These are phyloP conservation scores for Discostella stelligeroides DNA, from an alignment of 108 stramenopile species.

Conservation along the genomic window DNA sequence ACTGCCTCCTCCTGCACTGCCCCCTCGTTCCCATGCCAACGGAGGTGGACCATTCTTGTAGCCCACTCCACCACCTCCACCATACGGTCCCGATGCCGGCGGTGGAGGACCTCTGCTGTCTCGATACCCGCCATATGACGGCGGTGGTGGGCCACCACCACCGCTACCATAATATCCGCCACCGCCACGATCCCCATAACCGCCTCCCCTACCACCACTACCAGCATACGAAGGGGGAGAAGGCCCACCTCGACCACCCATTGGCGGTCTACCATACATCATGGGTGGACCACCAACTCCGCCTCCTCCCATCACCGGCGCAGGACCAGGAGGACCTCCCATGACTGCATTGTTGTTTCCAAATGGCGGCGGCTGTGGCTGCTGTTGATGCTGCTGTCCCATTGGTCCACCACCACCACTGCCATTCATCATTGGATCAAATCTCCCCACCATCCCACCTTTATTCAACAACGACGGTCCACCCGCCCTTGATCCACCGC, in stretches of 20 bases:
- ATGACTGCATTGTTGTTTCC: too few relatives aligned
- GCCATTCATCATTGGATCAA: slow-evolving; percentile 46
- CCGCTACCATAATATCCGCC: slow-evolving; percentile 14
- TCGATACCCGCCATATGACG: slow-evolving; percentile 7
- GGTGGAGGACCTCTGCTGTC: slow-evolving; percentile 10
- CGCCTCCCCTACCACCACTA: slow-evolving; percentile 34
- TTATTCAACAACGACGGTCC: slow-evolving; percentile 73
- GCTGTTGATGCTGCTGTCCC: slow-evolving; percentile 19
- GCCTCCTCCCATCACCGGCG: slow-evolving; percentile 20
- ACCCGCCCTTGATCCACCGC: slow-evolving; percentile 73
- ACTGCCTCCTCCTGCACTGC: slow-evolving; percentile 31
- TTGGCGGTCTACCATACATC: slow-evolving; percentile 16
- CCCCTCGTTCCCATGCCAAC: slow-evolving; percentile 32
- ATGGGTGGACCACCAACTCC: slow-evolving; percentile 30
- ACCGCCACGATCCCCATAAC: slow-evolving; percentile 18
- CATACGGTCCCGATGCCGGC: slow-evolving; percentile 14
- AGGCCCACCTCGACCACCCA: slow-evolving; percentile 21
- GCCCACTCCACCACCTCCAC: slow-evolving; percentile 7
- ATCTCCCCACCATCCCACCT: slow-evolving; percentile 63
- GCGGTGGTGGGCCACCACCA: slow-evolving; percentile 15
- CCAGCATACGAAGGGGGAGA: slow-evolving; percentile 48
- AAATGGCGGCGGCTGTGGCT: slow-evolving; percentile 21
- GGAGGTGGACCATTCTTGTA: slow-evolving; percentile 37
- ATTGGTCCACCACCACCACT: slow-evolving; percentile 32
- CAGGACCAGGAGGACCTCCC: slow-evolving; percentile 37